Evolutionary conservation across 768 basidiomycete genomes (phyloP), one percentile per base, ranked within the genome.

Genomic region (Mrakia frigida): DNA sequence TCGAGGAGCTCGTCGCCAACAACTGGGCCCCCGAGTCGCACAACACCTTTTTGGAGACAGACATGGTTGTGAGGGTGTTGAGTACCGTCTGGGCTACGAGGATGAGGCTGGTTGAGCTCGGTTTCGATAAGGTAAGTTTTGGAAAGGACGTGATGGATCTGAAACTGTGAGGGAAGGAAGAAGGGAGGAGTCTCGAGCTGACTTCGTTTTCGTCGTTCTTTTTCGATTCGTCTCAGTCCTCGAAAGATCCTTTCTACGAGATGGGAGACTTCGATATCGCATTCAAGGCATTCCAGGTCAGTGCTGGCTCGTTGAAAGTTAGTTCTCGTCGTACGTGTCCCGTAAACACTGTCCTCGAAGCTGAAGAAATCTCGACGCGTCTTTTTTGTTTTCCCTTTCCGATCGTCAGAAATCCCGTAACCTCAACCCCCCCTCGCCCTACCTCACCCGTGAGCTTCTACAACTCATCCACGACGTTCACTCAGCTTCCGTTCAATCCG

Each of bases 21-120:
- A n/a, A 39, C 39, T 39, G 37, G 65, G 65, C 35, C 9, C 16
- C 23, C 6, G 46, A 35, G 21, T 21, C 39, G 65, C 23, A 68
- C 35, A 68, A 25, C 37, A 68, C 14, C 35, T 21, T 35, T 21
- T 37, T 68, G 35, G 65, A 68, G 37, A n/a, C 65, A 39, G 65
- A 68, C 35, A 68, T 68, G 65, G 65, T 68, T 6, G 65, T 39
- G 35, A 68, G 65, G 65, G 7, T 68, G 23, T 25, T 68, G 65
- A 68, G 65, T 39, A 68, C 65, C 2, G 65, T 68, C 2, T 68
- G 65, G 65, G 65, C 35, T 6, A 39, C 65, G 25, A 68, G 25
- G 65, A 39, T 68, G 37, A 68, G 39, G 39, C 9, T 68, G 35
- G 65, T 23, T 13, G 65, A 68, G 23, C 39, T 68, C 39, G 65